Percentiles rank a stretch among this genome's conserved stretches.
phyloP scores from a whole-genome alignment of 129 eudicot genomes.

The Tagetes patula region DNA sequence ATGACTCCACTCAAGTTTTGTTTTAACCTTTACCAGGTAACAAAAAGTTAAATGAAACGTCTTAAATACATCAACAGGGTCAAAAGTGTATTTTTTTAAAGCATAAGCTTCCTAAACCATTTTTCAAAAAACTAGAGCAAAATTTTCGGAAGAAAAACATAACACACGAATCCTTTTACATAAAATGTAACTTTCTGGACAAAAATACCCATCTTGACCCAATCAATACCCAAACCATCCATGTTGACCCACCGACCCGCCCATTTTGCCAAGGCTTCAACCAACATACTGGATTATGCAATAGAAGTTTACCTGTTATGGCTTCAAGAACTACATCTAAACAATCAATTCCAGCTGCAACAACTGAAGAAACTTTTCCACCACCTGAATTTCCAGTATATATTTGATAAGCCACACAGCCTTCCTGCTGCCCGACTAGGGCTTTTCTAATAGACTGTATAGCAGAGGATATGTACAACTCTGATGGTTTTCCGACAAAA shows the following conservation, averaged over 20 bases:
- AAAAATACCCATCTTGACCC: not conserved
- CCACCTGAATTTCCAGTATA: constrained; percentile 44
- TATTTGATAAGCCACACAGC: constrained; percentile 53
- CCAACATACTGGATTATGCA: constrained; percentile 2
- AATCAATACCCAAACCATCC: not conserved
- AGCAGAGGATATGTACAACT: constrained; percentile 47
- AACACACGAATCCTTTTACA: not conserved
- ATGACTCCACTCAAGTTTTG: not conserved
- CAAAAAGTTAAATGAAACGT: not conserved
- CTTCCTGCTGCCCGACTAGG: constrained; percentile 61
- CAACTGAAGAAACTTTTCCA: constrained; percentile 61
- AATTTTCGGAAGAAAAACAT: not conserved
- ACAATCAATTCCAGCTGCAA: constrained; percentile 88
- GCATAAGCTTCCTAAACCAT: constrained; percentile 3
- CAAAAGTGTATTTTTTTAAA: not conserved
- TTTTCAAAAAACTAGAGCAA: not conserved
- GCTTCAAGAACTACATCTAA: constrained; percentile 81
- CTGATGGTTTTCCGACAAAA: constrained; percentile 56
- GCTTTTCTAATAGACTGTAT: constrained; percentile 69
- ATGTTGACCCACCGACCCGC: not conserved
- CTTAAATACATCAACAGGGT: not conserved
- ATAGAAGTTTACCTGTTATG: constrained; percentile 56
- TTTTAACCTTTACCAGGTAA: not conserved
- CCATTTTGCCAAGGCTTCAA: constrained; percentile 4
- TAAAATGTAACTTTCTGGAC: not conserved